These are phyloP conservation scores for Pyrrhoderma lamaoense DNA, from an alignment of 1,284 basidiomycete genomes.

Conservation along the genomic window DNA sequence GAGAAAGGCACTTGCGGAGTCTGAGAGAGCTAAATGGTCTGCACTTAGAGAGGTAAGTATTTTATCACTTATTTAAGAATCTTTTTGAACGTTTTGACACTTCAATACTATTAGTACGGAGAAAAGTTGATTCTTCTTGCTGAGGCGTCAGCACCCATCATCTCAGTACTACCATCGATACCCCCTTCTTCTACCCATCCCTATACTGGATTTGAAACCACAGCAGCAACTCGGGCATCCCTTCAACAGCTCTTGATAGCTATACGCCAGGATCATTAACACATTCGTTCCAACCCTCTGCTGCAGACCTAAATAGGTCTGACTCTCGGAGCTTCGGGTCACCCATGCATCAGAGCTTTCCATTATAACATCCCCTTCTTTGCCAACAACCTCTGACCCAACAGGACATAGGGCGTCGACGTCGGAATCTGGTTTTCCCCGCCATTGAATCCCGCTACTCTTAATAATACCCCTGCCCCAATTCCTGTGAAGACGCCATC, in stretches of 20 bases:
- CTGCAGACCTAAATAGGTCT: constrained; percentile 53
- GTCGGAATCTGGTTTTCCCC: constrained; percentile 22
- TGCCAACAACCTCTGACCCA: not conserved
- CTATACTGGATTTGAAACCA: constrained; percentile 53
- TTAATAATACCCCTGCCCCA: constrained; percentile 52
- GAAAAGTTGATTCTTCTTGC: constrained; percentile 69
- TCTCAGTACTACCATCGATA: constrained; percentile 51
- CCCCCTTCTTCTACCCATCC: constrained; percentile 49
- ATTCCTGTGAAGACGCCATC: constrained; percentile 31
- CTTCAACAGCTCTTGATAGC: constrained; percentile 67
- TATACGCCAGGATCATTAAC: constrained; percentile 60
- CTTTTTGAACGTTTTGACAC: not conserved
- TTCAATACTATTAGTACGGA: constrained; percentile 43
- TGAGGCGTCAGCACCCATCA: constrained; percentile 55
- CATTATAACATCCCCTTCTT: constrained; percentile 42
- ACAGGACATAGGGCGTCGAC: not conserved
- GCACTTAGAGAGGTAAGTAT: constrained; percentile 61
- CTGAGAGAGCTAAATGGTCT: constrained; percentile 67
- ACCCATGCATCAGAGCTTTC: constrained; percentile 69
- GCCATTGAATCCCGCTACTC: constrained; percentile 42
- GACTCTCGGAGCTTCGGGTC: constrained; percentile 76
- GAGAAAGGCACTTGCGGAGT: constrained; percentile 64
- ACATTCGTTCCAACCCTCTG: constrained; percentile 37
- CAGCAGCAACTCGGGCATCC: constrained; percentile 62
- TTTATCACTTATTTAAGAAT: not conserved